These are phyloP conservation scores for Salisapilia sapeloensis DNA, from an alignment of 352 stramenopile genomes.

Conservation along the genomic window DNA sequence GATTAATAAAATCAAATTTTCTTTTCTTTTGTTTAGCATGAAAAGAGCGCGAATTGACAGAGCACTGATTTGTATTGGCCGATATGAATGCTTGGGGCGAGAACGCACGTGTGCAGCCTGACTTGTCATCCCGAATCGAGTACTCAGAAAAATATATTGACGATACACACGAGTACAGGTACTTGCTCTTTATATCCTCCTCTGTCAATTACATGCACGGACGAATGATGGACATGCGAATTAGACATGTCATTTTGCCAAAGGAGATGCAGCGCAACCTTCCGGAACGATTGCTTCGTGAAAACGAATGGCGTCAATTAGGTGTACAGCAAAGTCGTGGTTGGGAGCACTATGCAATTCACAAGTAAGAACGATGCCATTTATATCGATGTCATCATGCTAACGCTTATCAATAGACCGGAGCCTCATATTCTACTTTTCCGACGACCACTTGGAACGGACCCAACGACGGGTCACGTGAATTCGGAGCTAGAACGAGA, in stretches of 20 bases:
- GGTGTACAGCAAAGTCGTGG: conserved; percentile 96
- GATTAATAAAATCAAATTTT: too few relatives aligned
- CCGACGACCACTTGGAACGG: conserved; percentile 91
- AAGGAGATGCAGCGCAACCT: conserved; percentile 96
- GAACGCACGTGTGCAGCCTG: conserved; percentile 38
- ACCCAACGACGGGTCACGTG: conserved; percentile 89
- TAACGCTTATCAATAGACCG: conserved; percentile 37
- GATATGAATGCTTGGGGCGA: conserved; percentile 2
- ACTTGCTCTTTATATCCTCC: conserved; percentile 2
- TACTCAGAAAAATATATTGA: conserved; percentile 94
- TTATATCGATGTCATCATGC: not conserved
- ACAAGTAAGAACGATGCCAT: conserved; percentile 70
- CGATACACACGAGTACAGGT: conserved; percentile 88
- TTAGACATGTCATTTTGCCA: conserved; percentile 91
- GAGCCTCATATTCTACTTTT: conserved; percentile 99
- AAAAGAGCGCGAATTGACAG: too few relatives aligned
- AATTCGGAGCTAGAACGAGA: conserved; percentile 88
- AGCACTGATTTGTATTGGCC: too few relatives aligned
- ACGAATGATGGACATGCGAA: not conserved
- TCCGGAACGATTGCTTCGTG: conserved; percentile 89
- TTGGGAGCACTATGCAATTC: conserved; percentile 98
- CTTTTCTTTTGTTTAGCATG: too few relatives aligned
- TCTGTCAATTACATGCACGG: not conserved
- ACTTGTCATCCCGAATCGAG: conserved; percentile 84
- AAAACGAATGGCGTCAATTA: conserved; percentile 95